phyloP scores from a whole-genome alignment of 257 asterid species.

The Penstemon barbatus region DNA sequence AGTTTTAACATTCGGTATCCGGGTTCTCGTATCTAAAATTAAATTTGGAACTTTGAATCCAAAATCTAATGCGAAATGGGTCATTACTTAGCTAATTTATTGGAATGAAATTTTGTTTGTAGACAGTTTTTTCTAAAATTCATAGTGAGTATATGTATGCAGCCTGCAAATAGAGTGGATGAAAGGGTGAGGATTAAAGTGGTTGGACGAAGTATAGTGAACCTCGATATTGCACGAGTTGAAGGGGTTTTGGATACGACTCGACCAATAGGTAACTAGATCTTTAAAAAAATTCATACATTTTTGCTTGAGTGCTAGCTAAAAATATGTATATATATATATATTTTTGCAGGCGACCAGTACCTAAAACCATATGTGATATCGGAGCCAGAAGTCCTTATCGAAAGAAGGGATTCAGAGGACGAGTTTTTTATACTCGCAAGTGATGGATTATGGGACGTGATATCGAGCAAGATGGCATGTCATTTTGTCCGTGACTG shows the following conservation, averaged over 20 bases:
- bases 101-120: background rate
- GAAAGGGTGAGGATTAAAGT: conserved; percentile 48
- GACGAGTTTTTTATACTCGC: conserved; percentile 56
- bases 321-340: no score
- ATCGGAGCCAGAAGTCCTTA: conserved; percentile 54
- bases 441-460: conserved; percentile 62
- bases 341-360: conserved; percentile 34
- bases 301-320: background rate
- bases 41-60: no score
- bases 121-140: background rate
- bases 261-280: conserved; percentile 52
- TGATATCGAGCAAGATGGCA: conserved; percentile 40
- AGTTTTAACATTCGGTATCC: no score
- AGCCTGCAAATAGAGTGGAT: conserved; percentile 51
- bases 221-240: conserved; percentile 47
- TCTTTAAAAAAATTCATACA: no score
- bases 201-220: conserved; percentile 46
- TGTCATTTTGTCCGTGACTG: conserved; percentile 43
- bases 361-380: conserved; percentile 48
- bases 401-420: conserved; percentile 34
- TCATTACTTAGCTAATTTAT: background rate
- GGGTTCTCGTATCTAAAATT: no score
- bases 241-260: conserved; percentile 66
- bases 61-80: no score
- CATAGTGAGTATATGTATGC: conserved; percentile 1